Evolutionary conservation across 2,329 filamentous ascomycete genomes (phyloP).

Genomic region (Xylaria sp.): DNA sequence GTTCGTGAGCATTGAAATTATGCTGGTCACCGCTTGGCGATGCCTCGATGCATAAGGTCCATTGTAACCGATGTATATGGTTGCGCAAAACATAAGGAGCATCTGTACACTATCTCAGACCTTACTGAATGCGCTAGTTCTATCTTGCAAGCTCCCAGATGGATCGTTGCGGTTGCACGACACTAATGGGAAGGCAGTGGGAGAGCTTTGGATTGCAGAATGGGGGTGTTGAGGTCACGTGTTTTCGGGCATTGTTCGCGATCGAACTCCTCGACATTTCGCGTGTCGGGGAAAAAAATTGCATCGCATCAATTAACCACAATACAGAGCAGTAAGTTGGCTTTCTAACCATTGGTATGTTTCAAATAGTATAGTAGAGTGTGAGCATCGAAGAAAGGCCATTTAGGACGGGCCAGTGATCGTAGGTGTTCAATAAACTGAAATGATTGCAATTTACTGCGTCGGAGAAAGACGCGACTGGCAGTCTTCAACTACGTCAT

Average conservation of each 20-base stretch:
- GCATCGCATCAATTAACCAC: background rate
- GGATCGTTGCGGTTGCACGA: conserved; percentile 13
- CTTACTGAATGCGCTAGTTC: background rate
- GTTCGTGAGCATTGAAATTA: conserved; percentile 10
- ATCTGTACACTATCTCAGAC: conserved; percentile 37
- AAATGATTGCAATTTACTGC: conserved; percentile 20
- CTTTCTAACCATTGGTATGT: background rate
- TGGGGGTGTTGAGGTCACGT: conserved; percentile 41
- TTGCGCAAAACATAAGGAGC: conserved; percentile 15
- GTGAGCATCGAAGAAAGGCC: background rate
- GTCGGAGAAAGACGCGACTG: conserved; percentile 33
- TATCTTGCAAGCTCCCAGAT: conserved; percentile 19
- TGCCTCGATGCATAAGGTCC: background rate
- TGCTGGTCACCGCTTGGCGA: background rate
- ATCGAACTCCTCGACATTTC: conserved; percentile 30
- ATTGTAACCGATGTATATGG: background rate
- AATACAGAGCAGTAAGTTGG: background rate
- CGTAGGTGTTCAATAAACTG: background rate
- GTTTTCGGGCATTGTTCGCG: conserved; percentile 45
- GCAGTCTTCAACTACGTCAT: conserved; percentile 34
- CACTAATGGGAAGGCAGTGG: conserved; percentile 3
- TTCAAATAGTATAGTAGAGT: background rate
- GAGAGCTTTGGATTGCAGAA: background rate
- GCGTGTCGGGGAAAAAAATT: conserved; percentile 35
- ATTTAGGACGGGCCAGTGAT: background rate